Evolutionary conservation across 352 stramenopile species (phyloP).

Genomic region (Bremia lactucae): DNA sequence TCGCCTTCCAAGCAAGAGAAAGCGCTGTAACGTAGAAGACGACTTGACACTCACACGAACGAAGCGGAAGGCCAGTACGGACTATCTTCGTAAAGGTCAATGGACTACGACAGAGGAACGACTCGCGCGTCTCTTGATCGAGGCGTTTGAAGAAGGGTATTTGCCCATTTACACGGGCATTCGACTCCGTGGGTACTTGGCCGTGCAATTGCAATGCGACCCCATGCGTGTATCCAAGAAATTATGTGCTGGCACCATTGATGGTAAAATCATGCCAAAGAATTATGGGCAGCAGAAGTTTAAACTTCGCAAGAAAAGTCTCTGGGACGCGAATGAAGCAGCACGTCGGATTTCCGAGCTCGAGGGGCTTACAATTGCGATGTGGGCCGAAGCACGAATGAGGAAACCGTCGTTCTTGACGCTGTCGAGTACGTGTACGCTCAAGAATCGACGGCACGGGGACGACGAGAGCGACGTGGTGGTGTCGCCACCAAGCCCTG

Average conservation of each 20-base stretch:
- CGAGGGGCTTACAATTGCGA: slow-evolving; percentile 34
- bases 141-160: slow-evolving; percentile 63
- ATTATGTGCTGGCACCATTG: slow-evolving; percentile 54
- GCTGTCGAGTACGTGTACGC: slow-evolving; percentile 51
- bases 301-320: slow-evolving; percentile 44
- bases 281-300: slow-evolving; percentile 80
- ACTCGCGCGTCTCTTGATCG: slow-evolving; percentile 46
- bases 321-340: slow-evolving; percentile 43
- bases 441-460: slow-evolving; percentile 2
- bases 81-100: slow-evolving; percentile 63
- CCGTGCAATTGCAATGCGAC: slow-evolving; percentile 66
- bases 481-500: slow-evolving; percentile 14
- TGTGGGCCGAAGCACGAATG: slow-evolving; percentile 51
- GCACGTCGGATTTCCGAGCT: slow-evolving; percentile 30
- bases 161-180: slow-evolving; percentile 67
- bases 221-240: slow-evolving; percentile 81
- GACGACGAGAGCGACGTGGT: slow-evolving; percentile 10
- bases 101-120: slow-evolving; percentile 62
- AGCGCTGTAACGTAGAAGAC: slow-evolving; percentile 13
- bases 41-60: slow-evolving; percentile 4
- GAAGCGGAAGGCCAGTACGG: slow-evolving; percentile 47
- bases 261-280: slow-evolving; percentile 56
- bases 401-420: slow-evolving; percentile 41
- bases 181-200: slow-evolving; percentile 61
- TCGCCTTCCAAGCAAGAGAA: slow-evolving; percentile 23